phyloP scores from a whole-genome alignment of 768 basidiomycete species.

The Kwoniella heveanensis region DNA sequence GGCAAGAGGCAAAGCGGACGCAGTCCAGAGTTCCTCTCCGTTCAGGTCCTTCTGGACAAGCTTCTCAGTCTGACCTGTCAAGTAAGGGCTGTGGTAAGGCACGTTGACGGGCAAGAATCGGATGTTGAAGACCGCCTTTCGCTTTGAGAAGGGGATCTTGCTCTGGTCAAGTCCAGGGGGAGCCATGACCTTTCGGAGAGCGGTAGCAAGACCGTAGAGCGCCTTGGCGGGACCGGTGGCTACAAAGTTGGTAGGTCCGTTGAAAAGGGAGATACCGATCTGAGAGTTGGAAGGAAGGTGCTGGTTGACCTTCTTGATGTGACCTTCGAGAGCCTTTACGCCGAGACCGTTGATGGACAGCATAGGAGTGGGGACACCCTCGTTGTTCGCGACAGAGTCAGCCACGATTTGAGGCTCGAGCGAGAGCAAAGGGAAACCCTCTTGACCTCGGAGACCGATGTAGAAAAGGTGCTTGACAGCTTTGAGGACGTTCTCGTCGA shows the following conservation, averaged over 20 bases:
- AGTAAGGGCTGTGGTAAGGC: slow-evolving; percentile 91
- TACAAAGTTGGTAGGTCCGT: slow-evolving; percentile 86
- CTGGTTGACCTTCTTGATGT: slow-evolving; percentile 83
- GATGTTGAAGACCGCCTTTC: slow-evolving; percentile 87
- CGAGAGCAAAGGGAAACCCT: slow-evolving; percentile 88
- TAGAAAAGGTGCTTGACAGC: slow-evolving; percentile 91
- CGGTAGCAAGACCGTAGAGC: slow-evolving; percentile 91
- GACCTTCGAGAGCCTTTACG: slow-evolving; percentile 70
- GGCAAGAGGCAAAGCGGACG: slow-evolving; percentile 69
- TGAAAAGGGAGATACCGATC: slow-evolving; percentile 84
- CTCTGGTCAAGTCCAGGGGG: slow-evolving; percentile 85
- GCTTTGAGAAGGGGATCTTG: slow-evolving; percentile 87
- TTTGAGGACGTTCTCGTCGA: slow-evolving; percentile 74
- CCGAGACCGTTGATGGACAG: slow-evolving; percentile 80
- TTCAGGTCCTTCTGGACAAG: slow-evolving; percentile 73
- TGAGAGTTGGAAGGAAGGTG: slow-evolving; percentile 77
- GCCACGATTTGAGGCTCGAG: slow-evolving; percentile 84
- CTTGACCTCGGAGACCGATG: slow-evolving; percentile 87
- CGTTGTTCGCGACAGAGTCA: slow-evolving; percentile 86
- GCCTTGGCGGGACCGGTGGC: slow-evolving; percentile 88
- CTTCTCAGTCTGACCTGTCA: slow-evolving; percentile 72
- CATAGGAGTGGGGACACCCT: slow-evolving; percentile 93
- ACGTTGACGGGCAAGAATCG: slow-evolving; percentile 95
- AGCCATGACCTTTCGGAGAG: slow-evolving; percentile 85
- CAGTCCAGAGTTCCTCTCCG: slow-evolving; percentile 74